Evolutionary conservation across 2,329 filamentous ascomycete species (phyloP).

Genomic region (Coccinonectria pachysandricola): DNA sequence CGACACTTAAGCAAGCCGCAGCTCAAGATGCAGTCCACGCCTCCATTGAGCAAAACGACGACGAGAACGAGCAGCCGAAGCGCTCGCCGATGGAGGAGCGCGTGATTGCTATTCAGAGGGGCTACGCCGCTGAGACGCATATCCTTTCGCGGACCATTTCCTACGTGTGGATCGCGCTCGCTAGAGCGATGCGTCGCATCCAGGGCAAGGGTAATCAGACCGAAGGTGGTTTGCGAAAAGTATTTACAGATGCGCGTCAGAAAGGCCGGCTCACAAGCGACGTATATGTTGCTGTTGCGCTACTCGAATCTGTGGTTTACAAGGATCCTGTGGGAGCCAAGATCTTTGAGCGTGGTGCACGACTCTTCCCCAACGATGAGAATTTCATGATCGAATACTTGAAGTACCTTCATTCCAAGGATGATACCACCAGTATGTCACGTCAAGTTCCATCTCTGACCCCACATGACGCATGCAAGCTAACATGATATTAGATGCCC

Average conservation of each 20-base stretch:
- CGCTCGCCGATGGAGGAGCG: slow-evolving; percentile 55
- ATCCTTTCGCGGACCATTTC: slow-evolving; percentile 78
- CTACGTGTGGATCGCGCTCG: slow-evolving; percentile 88
- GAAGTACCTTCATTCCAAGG: slow-evolving; percentile 84
- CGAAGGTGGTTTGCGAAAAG: slow-evolving; percentile 71
- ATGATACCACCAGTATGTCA: slow-evolving; percentile 81
- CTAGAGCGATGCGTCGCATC: slow-evolving; percentile 86
- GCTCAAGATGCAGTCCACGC: slow-evolving; percentile 27
- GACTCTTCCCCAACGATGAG: slow-evolving; percentile 88
- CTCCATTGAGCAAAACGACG: slow-evolving; percentile 36
- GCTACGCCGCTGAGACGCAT: slow-evolving; percentile 62
- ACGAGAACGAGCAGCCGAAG: slow-evolving; percentile 30
- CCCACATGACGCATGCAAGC: slow-evolving; percentile 3
- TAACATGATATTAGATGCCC: slow-evolving; percentile 54
- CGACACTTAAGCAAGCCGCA: slow-evolving; percentile 44
- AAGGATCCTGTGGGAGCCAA: slow-evolving; percentile 86
- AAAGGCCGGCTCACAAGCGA: slow-evolving; percentile 85
- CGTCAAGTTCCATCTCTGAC: too few relatives aligned
- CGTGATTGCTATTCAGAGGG: slow-evolving; percentile 50
- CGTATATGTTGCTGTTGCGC: slow-evolving; percentile 85
- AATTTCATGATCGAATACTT: slow-evolving; percentile 90
- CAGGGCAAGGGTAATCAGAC: slow-evolving; percentile 65
- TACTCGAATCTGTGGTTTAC: slow-evolving; percentile 93
- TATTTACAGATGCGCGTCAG: slow-evolving; percentile 82
- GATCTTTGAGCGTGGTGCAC: slow-evolving; percentile 90